These are phyloP conservation scores for Ephemerocybe angulata DNA, from an alignment of 768 basidiomycete species.

Conservation along the genomic window DNA sequence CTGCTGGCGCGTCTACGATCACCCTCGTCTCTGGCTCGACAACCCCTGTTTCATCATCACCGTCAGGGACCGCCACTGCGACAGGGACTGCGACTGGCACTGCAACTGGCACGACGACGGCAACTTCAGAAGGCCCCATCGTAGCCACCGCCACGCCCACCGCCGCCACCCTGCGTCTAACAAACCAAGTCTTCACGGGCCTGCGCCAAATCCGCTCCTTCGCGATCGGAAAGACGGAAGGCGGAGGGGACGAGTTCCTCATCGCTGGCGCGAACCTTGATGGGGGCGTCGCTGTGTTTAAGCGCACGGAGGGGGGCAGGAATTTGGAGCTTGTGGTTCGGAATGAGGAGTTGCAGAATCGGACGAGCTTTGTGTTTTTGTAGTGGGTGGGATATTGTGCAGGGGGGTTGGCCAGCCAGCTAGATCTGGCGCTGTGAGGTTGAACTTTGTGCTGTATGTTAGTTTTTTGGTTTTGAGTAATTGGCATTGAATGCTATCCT, in stretches of 20 bases:
- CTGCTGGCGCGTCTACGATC: background rate
- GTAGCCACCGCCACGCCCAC: background rate
- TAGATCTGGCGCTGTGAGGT: too few species aligned
- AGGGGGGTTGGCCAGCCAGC: too few species aligned
- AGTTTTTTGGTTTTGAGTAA: too few species aligned
- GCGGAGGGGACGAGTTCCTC: constrained; percentile 46
- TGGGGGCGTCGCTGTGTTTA: constrained; percentile 55
- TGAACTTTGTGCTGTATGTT: too few species aligned
- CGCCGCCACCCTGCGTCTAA: constrained; percentile 20
- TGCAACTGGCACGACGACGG: background rate
- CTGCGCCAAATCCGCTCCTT: constrained; percentile 60
- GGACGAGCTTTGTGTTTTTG: constrained; percentile 50
- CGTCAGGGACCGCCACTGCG: too few species aligned
- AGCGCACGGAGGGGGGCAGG: constrained; percentile 51
- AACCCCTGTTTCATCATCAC: too few species aligned
- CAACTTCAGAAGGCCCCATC: background rate
- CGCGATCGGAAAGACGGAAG: constrained; percentile 47
- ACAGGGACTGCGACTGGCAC: background rate
- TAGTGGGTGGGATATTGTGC: too few species aligned
- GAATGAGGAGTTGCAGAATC: constrained; percentile 50
- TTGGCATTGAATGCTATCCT: too few species aligned
- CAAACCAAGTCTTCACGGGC: constrained; percentile 20
- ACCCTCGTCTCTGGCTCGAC: background rate
- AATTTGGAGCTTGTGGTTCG: constrained; percentile 50
- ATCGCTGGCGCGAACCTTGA: constrained; percentile 52